Base-by-base conservation (phyloP, 2,329 filamentous ascomycete genomes). In the Hansfordia pulvinata region DNA sequence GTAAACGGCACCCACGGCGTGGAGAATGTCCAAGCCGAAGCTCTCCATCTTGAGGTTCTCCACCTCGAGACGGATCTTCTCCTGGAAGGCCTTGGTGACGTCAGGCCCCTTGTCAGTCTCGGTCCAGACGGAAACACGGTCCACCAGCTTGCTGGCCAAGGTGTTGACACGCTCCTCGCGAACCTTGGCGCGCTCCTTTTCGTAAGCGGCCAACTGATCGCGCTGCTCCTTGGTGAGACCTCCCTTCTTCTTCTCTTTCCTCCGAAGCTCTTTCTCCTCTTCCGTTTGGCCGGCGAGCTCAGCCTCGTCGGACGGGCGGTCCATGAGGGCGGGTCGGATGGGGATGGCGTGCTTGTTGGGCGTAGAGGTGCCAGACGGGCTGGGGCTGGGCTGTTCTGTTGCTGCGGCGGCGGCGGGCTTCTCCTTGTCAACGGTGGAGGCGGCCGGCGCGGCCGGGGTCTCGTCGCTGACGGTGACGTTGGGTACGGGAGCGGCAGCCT, bases 21-120 rank as follows among this genome's bases (percentile, higher is more conserved):
- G 88, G 25, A 94, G 64, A 40, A 96, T 96, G 36, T 98, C 90
- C 21, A 98, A 66, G 27, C 90, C 90, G 42, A 98, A 98, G 1
- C 82, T 92, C 58, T 98, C 90, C 84, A 98, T 98, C 66, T 96
- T 98, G 42, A 98, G 64, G 48, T 96, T 93, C 60, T 98, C 90
- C 15, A 93, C 83, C 57, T 98, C 90, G 20, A 96, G 73, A 20
- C 77, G 72, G 39, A 82, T 94, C 69, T 98, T 94, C 50, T 88
- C 83, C 50, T 86, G 77, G 62, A 96, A 98, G 0, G 90, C 82
- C 31, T 60, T 61, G 18, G 88, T 96, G 32, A 94, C 83, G 41
- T 93, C 85, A 10, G 56, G 35, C 23, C 78, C 72, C 59, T 90
- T 93, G 57, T 96, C 90, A 4, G 88, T 94, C 62, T 98, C 90